phyloP scores from a whole-genome alignment of 805 yeast species.

The Blastobotrys muscicola region DNA sequence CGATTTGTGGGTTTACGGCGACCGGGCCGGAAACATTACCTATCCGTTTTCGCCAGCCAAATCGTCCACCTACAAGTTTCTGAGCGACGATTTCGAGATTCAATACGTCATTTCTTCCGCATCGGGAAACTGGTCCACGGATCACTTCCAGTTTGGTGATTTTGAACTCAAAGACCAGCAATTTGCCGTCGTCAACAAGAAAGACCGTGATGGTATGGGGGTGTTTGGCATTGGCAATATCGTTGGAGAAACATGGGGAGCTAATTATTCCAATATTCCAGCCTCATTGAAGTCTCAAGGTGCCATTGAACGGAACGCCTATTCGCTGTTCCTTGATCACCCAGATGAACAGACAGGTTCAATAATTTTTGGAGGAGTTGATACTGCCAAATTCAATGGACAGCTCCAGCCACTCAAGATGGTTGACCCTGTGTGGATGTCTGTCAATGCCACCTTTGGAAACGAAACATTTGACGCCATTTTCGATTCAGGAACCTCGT shows the following conservation, averaged over 20 bases:
- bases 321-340: conserved; percentile 35
- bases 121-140: neutral
- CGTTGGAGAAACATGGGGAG: conserved; percentile 6
- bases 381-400: conserved; percentile 11
- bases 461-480: conserved; percentile 21
- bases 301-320: conserved; percentile 30
- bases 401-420: conserved; percentile 31
- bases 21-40: conserved; percentile 2
- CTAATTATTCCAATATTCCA: conserved; percentile 50
- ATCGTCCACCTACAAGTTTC: neutral
- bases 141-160: neutral
- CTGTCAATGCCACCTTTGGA: conserved; percentile 4
- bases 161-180: neutral
- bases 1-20: conserved; percentile 45
- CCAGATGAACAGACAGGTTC: conserved; percentile 15
- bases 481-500: conserved; percentile 48
- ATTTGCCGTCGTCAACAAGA: conserved; percentile 15
- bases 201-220: conserved; percentile 28
- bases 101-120: neutral
- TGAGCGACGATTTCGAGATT: neutral
- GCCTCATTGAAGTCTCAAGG: conserved; percentile 38
- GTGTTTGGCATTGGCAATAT: conserved; percentile 24
- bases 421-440: neutral
- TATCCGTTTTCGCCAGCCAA: conserved; percentile 14
- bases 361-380: conserved; percentile 11